Percentiles rank a stretch among this genome's conserved stretches.
phyloP scores from a whole-genome alignment of 805 yeast species.

The Starmerella lactis-condensi region DNA sequence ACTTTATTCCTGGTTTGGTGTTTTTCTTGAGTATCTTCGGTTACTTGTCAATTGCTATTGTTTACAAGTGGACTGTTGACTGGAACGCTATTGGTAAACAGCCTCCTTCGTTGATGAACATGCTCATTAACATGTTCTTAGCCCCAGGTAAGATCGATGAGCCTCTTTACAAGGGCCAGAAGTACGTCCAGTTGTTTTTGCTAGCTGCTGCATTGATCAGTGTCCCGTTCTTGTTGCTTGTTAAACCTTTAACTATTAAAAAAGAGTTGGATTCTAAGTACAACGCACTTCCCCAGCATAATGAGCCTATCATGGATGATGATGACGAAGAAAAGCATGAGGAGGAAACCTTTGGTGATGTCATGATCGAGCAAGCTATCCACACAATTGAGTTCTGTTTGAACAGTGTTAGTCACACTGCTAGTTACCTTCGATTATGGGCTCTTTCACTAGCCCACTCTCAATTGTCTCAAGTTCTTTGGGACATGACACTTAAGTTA shows the following conservation, averaged over 20 bases:
- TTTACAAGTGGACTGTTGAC: conserved; percentile 87
- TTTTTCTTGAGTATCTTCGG: conserved; percentile 97
- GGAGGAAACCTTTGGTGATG: conserved; percentile 67
- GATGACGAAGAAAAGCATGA: conserved; percentile 38
- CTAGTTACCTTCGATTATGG: conserved; percentile 91
- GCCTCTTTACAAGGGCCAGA: conserved; percentile 63
- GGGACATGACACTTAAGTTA: conserved; percentile 83
- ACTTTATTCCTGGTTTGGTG: conserved; percentile 80
- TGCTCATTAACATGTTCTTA: conserved; percentile 88
- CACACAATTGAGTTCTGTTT: conserved; percentile 95
- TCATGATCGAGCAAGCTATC: conserved; percentile 90
- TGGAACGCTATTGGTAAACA: conserved; percentile 62
- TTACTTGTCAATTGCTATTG: conserved; percentile 63
- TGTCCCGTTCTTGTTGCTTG: conserved; percentile 78
- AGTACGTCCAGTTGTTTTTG: conserved; percentile 50
- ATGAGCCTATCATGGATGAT: conserved; percentile 23
- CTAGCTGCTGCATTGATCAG: conserved; percentile 64
- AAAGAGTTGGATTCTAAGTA: too few species aligned
- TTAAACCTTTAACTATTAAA: conserved; percentile 79
- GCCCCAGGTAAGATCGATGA: conserved; percentile 80
- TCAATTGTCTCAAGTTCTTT: conserved; percentile 80
- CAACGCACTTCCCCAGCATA: conserved; percentile 29
- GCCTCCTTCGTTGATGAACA: conserved; percentile 86
- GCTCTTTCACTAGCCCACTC: conserved; percentile 95
- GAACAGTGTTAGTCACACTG: conserved; percentile 96